Conservation (phyloP, 805 yeast genomes). For the Cephaloascus albidus region DNA sequence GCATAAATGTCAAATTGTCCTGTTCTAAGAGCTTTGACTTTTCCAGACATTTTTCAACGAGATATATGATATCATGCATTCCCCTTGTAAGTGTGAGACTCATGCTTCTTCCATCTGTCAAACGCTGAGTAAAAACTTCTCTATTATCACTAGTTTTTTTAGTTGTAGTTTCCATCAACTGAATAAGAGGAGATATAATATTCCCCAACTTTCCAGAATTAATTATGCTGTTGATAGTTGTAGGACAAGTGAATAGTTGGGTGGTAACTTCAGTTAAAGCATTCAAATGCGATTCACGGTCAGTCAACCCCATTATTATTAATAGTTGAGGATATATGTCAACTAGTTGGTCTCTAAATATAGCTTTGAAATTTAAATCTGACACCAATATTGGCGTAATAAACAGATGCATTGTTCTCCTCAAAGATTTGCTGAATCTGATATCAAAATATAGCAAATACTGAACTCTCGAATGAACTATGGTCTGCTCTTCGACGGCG, state of each 20-base stretch:
- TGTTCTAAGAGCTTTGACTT: slow-evolving; percentile 16
- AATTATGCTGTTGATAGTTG: slow-evolving; percentile 28
- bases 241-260: slow-evolving; percentile 36
- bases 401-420: slow-evolving; percentile 38
- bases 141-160: background rate
- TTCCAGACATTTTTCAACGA: slow-evolving; percentile 15
- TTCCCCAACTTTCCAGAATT: slow-evolving; percentile 26
- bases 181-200: slow-evolving; percentile 36
- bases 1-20: slow-evolving; percentile 28
- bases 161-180: slow-evolving; percentile 24
- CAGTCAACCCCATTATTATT: slow-evolving; percentile 35
- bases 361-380: slow-evolving; percentile 33
- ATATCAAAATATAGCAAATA: slow-evolving; percentile 48
- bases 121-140: background rate
- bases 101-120: too few relatives aligned
- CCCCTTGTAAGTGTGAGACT: slow-evolving; percentile 11
- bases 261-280: slow-evolving; percentile 20
- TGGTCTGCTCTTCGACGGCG: slow-evolving; percentile 8
- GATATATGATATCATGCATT: slow-evolving; percentile 17
- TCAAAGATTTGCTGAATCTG: slow-evolving; percentile 42
- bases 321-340: slow-evolving; percentile 44
- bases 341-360: slow-evolving; percentile 43
- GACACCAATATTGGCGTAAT: slow-evolving; percentile 50
- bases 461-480: slow-evolving; percentile 43
- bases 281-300: slow-evolving; percentile 39